Base-by-base conservation (phyloP, 2,329 filamentous ascomycete species). In the Scortechinia acanthostroma region DNA sequence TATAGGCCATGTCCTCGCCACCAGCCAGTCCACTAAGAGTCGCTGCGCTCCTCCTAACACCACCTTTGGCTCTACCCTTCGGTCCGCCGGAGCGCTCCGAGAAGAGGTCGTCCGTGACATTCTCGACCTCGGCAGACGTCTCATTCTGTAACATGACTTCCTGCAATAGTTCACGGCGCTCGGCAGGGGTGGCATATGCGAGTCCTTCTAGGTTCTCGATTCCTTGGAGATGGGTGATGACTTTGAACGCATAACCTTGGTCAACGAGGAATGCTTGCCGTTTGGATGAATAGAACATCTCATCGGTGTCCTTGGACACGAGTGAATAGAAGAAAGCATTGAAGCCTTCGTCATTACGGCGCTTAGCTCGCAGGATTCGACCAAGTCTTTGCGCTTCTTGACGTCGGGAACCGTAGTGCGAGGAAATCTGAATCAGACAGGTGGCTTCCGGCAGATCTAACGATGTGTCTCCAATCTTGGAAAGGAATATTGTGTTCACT, bases 261-360 rank as follows among this genome's bases (percentile, higher is more conserved):
- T 98, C 93, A 19, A 98, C 91, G 1, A 98, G 73, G 69, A 98
- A 98, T 1, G 93, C 91, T 64, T 98, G 93, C 6, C 93, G 80
- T 64, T 96, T 97, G 3, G 90, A 91, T 0, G 91, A 96, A 63
- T 95, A 98, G 60, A 83, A 93, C 91, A 98, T 97, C 62, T 98
- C 93, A 49, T 91, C 85, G 0, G 93, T 98, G 59, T 98, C 93
- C 62, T 97, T 97, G 4, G 88, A 95, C 3, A 98, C 93, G 1
- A 98, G 76, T 0, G 89, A 95, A 67, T 98, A 98, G 70, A 98
- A 98, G 64, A 97, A 98, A 0, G 93, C 93, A 59, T 98, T 98
- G 65, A 98, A 98, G 4, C 93, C 93, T 62, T 97, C 93, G 54
- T 98, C 93, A 55, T 96, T 97, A 60, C 93, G 79, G 16, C 93